A percentile compares a stretch with the other conserved stretches of the same genome.
phyloP scores from a whole-genome alignment of 2,329 filamentous ascomycete species.

The Fonsecaea monophora region DNA sequence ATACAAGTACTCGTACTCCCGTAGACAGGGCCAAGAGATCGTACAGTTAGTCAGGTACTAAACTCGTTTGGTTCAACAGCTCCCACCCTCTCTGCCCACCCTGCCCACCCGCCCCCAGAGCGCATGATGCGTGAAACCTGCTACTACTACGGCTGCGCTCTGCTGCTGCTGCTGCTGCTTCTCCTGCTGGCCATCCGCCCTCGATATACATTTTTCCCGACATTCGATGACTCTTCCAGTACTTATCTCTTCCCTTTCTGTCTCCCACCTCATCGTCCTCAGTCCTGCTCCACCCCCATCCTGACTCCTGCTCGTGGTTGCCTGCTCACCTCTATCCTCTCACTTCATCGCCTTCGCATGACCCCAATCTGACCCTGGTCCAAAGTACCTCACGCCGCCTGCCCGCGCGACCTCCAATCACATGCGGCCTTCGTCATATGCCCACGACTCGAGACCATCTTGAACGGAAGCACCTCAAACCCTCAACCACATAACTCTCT shows the following conservation, averaged over 20 bases:
- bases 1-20: not conserved
- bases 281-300: constrained; percentile 13
- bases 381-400: constrained; percentile 13
- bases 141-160: not conserved
- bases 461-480: constrained; percentile 17
- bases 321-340: constrained; percentile 4
- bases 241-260: constrained; percentile 15
- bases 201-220: constrained; percentile 11
- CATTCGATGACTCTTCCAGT: constrained; percentile 20
- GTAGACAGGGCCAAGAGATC: not conserved
- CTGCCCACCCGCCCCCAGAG: not conserved
- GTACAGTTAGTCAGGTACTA: constrained; percentile 9
- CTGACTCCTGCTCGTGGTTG: constrained; percentile 12
- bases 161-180: not conserved
- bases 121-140: constrained; percentile 6
- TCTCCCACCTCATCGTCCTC: constrained; percentile 18
- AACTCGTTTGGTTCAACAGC: constrained; percentile 7
- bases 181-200: constrained; percentile 1
- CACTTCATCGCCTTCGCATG: constrained; percentile 4
- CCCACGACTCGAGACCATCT: constrained; percentile 32
- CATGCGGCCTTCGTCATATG: constrained; percentile 39
- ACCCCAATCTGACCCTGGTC: constrained; percentile 7
- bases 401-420: constrained; percentile 29
- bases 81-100: not conserved
- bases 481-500: constrained; percentile 29